phyloP scores from a whole-genome alignment of 2,329 filamentous ascomycete genomes.

The Fusarium sororula region DNA sequence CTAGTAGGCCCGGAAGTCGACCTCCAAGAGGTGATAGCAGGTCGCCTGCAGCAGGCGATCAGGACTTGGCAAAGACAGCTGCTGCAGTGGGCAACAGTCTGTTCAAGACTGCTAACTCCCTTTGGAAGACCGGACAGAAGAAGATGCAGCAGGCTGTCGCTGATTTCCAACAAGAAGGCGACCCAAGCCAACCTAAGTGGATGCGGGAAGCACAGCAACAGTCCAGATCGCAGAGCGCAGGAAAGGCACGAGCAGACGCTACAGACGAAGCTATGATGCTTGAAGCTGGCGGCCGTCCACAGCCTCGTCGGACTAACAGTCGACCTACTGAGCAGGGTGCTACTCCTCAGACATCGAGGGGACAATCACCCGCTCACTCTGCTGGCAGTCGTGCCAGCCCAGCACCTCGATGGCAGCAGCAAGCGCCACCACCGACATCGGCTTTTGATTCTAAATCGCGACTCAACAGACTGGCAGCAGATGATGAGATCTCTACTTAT shows the following conservation, averaged over 20 bases:
- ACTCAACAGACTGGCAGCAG: conserved; percentile 76
- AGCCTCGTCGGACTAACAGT: conserved; percentile 45
- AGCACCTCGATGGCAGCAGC: conserved; percentile 69
- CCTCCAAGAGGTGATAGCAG: conserved; percentile 56
- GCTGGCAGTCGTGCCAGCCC: conserved; percentile 56
- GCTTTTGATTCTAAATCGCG: conserved; percentile 56
- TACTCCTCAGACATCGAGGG: conserved; percentile 52
- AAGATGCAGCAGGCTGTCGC: conserved; percentile 91
- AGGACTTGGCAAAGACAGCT: conserved; percentile 82
- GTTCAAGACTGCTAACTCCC: conserved; percentile 91
- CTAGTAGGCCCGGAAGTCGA: conserved; percentile 31
- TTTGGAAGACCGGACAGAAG: conserved; percentile 96
- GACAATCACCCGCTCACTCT: conserved; percentile 60
- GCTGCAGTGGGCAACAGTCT: conserved; percentile 83
- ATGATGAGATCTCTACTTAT: conserved; percentile 87
- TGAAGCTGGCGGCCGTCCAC: conserved; percentile 71
- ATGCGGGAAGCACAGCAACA: conserved; percentile 77
- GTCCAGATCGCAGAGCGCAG: conserved; percentile 49
- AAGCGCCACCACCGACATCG: conserved; percentile 49
- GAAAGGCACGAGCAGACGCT: conserved; percentile 50
- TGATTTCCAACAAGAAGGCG: conserved; percentile 78
- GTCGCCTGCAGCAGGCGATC: conserved; percentile 67
- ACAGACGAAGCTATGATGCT: conserved; percentile 84
- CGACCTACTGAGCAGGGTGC: conserved; percentile 42
- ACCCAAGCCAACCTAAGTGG: conserved; percentile 90